Evolutionary conservation across 2,329 filamentous ascomycete genomes (phyloP).

Genomic region (Aaosphaeria arxii): DNA sequence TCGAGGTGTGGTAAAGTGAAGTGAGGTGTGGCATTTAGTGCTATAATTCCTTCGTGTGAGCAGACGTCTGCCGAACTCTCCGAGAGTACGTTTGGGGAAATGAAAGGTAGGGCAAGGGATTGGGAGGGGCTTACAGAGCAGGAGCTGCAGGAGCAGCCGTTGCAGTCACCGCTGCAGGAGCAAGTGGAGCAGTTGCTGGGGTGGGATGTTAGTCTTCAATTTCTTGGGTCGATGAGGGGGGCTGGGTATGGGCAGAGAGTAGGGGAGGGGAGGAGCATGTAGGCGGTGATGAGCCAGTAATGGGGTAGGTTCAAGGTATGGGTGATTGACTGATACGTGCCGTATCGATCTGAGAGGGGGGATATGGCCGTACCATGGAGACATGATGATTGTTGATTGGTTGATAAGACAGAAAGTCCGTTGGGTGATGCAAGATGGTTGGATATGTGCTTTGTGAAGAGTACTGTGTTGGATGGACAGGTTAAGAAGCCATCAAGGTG

Average conservation of each 20-base stretch:
- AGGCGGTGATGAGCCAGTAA: background rate
- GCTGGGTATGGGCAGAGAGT: background rate
- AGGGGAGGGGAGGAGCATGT: background rate
- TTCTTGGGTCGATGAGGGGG: background rate
- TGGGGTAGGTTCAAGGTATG: background rate
- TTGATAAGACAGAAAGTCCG: background rate
- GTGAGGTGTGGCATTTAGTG: no score
- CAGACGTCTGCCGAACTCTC: no score
- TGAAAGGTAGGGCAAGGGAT: background rate
- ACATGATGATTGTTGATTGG: slow-evolving; percentile 2
- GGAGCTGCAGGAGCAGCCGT: slow-evolving; percentile 2
- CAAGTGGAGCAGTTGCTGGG: slow-evolving; percentile 2
- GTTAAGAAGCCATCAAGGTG: slow-evolving; percentile 3
- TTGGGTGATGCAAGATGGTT: background rate
- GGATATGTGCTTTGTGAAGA: background rate
- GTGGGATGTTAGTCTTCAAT: background rate
- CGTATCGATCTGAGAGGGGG: no score
- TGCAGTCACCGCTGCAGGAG: slow-evolving; percentile 2
- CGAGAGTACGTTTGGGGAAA: no score
- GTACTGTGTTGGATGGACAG: background rate
- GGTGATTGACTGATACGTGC: background rate
- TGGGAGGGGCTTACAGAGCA: slow-evolving; percentile 2
- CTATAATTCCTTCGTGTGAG: no score
- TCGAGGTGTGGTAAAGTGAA: no score
- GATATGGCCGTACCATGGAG: slow-evolving; percentile 1